Conservation (phyloP, 345 rosid species). For the Leavenworthia alabamica region DNA sequence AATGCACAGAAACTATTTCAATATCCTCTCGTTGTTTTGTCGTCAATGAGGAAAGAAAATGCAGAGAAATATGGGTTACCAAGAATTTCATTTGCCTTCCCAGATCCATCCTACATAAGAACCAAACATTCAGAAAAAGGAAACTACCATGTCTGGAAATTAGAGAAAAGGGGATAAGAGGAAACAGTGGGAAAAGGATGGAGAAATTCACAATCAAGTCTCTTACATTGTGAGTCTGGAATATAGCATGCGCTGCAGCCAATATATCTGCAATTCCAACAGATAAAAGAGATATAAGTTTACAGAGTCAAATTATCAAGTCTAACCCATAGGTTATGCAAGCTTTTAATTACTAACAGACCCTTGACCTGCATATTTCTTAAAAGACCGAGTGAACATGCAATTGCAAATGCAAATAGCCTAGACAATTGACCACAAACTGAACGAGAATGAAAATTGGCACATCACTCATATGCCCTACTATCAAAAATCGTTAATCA, state of each 20-base stretch:
- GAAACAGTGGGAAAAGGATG: neutral
- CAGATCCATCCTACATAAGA: conserved; percentile 61
- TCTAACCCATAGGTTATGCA: neutral
- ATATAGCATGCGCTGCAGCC: conserved; percentile 79
- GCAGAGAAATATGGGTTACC: conserved; percentile 38
- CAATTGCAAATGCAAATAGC: neutral
- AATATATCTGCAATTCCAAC: conserved; percentile 61
- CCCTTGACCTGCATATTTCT: neutral
- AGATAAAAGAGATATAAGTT: conserved; percentile 11
- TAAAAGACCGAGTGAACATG: neutral
- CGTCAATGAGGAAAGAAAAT: neutral
- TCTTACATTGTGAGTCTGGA: conserved; percentile 77
- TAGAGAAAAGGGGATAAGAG: neutral
- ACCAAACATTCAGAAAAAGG: conserved; percentile 6
- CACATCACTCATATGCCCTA: neutral
- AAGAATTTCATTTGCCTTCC: conserved; percentile 65
- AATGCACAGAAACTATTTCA: conserved; percentile 19
- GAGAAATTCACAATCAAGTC: conserved; percentile 10
- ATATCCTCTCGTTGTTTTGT: conserved; percentile 3
- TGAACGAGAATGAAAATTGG: neutral
- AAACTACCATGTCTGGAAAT: neutral
- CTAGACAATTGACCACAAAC: neutral
- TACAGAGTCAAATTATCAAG: neutral
- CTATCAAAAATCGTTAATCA: neutral
- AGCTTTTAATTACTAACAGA: neutral